Evolutionary conservation across 441 rosid genomes (phyloP), one percentile per base, ranked within the genome.

Genomic region (Arabidopsis lyrata): DNA sequence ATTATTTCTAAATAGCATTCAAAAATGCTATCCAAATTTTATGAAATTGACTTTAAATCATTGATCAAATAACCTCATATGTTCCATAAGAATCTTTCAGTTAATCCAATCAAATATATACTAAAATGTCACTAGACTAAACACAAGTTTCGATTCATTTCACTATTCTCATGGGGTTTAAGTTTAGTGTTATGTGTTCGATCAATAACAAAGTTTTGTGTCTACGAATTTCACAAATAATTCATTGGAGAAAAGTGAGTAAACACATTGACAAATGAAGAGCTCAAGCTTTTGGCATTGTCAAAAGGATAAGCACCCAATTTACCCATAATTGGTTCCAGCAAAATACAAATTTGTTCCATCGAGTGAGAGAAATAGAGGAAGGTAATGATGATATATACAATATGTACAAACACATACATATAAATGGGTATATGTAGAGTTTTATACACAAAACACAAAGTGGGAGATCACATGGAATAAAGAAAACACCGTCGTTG

Each of bases 251-350:
- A 66, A 48, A 73, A 50, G 48, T 27, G 60, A 36, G 50, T 6
- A 61, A 61, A 12, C 44, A 41, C 49, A 75, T 76, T 69, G 75
- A 69, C 71, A 55, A 76, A 76, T 38, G 70, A 69, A 55, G 61
- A 54, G 73, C 56, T 59, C 31, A 50, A 50, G 39, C 54, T 14
- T 66, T 59, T 41, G 47, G 62, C 50, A 53, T 44, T 68, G 49
- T 68, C 64, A 62, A 62, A 68, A 68, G 31, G 42, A 76, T 55
- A 76, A 69, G 75, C 80, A 76, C 71, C 71, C 66, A 70, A 69
- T 47, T 54, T 70, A 70, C 35, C 53, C 39, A 70, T 63, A 70
- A 70, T 70, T 56, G 75, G 55, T 56, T 70, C 66, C 80, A 70
- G 75, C 80, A 70, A 39, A 55, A 56, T 76, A 56, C 71, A 70